phyloP scores from a whole-genome alignment of 257 asterid species.

The Coffea canephora region DNA sequence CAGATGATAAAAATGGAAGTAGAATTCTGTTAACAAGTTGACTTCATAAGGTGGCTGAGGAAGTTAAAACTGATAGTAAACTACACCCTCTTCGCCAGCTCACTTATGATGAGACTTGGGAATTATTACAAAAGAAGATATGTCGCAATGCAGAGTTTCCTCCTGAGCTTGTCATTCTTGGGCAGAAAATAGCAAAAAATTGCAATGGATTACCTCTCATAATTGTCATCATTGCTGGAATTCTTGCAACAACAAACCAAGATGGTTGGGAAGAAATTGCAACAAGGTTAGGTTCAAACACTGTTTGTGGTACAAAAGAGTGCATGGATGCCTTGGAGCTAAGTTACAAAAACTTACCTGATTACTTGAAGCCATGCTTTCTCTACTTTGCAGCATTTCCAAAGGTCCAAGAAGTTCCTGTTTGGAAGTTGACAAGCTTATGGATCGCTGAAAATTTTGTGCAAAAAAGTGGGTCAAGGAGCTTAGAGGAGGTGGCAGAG shows the following conservation, averaged over 20 bases:
- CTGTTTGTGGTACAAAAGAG: neutral
- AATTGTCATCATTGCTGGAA: neutral
- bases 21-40: conserved; percentile 4
- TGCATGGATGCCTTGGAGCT: neutral
- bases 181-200: neutral
- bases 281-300: neutral
- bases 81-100: neutral
- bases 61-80: neutral
- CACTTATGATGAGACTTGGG: neutral
- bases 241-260: neutral
- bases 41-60: neutral
- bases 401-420: neutral
- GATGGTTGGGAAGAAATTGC: neutral
- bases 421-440: neutral
- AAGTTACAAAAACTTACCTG: neutral
- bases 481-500: neutral
- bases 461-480: neutral
- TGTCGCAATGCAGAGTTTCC: no score
- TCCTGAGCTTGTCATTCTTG: neutral
- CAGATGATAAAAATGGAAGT: conserved; percentile 10
- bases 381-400: neutral
- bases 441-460: neutral
- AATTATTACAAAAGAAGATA: neutral
- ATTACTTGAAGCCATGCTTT: neutral
- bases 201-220: neutral